Evolutionary conservation across 345 rosid genomes (phyloP), one percentile per base, ranked within the genome.

Genomic region (Hevea brasiliensis): DNA sequence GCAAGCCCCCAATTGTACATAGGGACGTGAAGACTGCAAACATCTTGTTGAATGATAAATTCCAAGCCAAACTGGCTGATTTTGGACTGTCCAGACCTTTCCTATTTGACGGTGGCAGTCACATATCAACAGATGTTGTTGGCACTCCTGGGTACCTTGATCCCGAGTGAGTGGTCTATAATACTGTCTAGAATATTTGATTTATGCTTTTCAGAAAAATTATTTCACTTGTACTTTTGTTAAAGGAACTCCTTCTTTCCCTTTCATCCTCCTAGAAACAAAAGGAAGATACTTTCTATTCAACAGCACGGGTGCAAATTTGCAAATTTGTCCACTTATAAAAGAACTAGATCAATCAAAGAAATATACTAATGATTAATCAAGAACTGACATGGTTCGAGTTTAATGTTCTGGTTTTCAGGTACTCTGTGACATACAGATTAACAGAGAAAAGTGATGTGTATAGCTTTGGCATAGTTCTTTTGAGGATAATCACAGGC

Each of bases 121-220:
- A 58, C 81, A 78, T 77, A 68, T 54, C 56, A 60, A 83, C 13
- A 65, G 65, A 7, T 74, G 56, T 82, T 2, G 57, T 32, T 42
- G 76, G 60, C 26, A 62, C 62, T 27, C 81, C 64, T 1, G 88
- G 87, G 4, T 88, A 86, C 54, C 83, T 88, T 7, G 89, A 83
- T 62, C 92, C 87, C 11, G 88, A 84, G 90, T 85, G 67, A 72
- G 85, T 68, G n/a, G n/a, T n/a, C n/a, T n/a, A n/a, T n/a, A n/a
- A n/a, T n/a, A n/a, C n/a, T n/a, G n/a, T n/a, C n/a, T n/a, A n/a
- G n/a, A n/a, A n/a, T n/a, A n/a, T n/a, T n/a, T n/a, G n/a, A 13
- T 12, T 29, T 9, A n/a, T n/a, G n/a, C n/a, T n/a, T n/a, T n/a
- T n/a, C n/a, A n/a, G n/a, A n/a, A n/a, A n/a, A n/a, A n/a, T 32